phyloP scores from a whole-genome alignment of 2,329 filamentous ascomycete species.

The Ceratocystis diversiconidia region DNA sequence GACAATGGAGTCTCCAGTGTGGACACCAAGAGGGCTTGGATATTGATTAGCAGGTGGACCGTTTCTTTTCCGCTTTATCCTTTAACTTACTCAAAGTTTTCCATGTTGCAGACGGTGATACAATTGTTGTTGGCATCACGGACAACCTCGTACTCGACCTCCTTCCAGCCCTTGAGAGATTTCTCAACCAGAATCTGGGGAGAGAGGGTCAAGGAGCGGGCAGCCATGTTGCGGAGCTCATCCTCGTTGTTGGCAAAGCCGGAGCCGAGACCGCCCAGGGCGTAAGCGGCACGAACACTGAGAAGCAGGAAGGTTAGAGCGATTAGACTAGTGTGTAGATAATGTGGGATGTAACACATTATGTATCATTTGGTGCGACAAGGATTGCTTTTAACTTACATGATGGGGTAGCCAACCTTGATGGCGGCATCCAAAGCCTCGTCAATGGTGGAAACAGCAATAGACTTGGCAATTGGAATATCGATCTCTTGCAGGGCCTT shows the following conservation, averaged over 20 bases:
- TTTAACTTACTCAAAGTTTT: slow-evolving; percentile 35
- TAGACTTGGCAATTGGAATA: slow-evolving; percentile 92
- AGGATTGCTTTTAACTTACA: slow-evolving; percentile 27
- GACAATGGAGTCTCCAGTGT: slow-evolving; percentile 97
- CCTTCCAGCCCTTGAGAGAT: slow-evolving; percentile 98
- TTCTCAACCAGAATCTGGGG: slow-evolving; percentile 98
- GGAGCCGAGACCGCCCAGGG: slow-evolving; percentile 86
- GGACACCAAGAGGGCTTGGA: slow-evolving; percentile 76
- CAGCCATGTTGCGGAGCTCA: slow-evolving; percentile 85
- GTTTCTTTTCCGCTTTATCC: slow-evolving; percentile 15
- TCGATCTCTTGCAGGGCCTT: slow-evolving; percentile 94
- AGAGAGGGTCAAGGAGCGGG: slow-evolving; percentile 79
- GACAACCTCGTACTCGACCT: slow-evolving; percentile 96
- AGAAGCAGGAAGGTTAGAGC: neutral
- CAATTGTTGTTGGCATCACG: slow-evolving; percentile 97
- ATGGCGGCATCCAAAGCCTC: slow-evolving; percentile 81
- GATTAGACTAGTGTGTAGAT: too few relatives aligned
- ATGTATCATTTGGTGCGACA: neutral
- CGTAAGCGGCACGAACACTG: slow-evolving; percentile 79
- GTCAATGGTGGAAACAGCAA: slow-evolving; percentile 80
- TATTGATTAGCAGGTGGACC: slow-evolving; percentile 48
- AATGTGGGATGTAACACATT: neutral
- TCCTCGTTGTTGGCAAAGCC: slow-evolving; percentile 91
- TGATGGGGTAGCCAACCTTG: slow-evolving; percentile 87
- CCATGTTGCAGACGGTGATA: slow-evolving; percentile 74